Evolutionary conservation across 441 rosid genomes (phyloP), one percentile per base, ranked within the genome.

Genomic region (Geranium incanum): DNA sequence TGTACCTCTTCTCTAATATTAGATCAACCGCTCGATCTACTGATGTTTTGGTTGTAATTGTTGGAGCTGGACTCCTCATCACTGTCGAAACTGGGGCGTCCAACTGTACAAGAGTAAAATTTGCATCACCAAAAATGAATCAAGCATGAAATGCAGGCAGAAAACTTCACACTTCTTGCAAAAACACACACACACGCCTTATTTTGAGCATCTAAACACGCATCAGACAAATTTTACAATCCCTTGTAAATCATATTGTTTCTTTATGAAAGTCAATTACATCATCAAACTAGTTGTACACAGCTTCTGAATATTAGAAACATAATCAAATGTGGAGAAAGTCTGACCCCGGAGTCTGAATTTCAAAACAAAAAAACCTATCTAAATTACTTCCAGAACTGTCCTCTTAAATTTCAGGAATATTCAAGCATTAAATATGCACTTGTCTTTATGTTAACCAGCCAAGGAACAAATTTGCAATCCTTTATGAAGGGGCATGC

Each of bases 31-130:
- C 89, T 59, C 80, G 85, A 16, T 83, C 86, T 0, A 84, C 77
- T 5, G 90, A 82, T 63, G 91, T 84, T 16, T 81, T 74, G 72
- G 84, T 81, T n/a, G 86, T 78, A 75, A 89, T 89, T 37, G 80
- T 83, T 45, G 89, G 89, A 60, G 90, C 86, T 0, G 88, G 89
- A 69, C 89, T 87, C 82, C 89, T 87, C 93, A 87, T 91, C 95
- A 89, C 80, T 66, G 85, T 76, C 37, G 50, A 67, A 65, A 91
- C 79, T 3, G 84, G 80, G 21, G 84, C 89, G 69, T 89, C 75
- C 78, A 91, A 81, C 95, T 89, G 82, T 84, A 76, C 64, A 65
- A 68, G 12, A 64, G 68, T 39, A 66, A 71, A 19, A 23, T 18
- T 52, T 37, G 43, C 68, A 74, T 50, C 63, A 75, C 70, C 68